Base-by-base conservation (phyloP, 2,329 filamentous ascomycete genomes). In the Coniochaeta hoffmannii region DNA sequence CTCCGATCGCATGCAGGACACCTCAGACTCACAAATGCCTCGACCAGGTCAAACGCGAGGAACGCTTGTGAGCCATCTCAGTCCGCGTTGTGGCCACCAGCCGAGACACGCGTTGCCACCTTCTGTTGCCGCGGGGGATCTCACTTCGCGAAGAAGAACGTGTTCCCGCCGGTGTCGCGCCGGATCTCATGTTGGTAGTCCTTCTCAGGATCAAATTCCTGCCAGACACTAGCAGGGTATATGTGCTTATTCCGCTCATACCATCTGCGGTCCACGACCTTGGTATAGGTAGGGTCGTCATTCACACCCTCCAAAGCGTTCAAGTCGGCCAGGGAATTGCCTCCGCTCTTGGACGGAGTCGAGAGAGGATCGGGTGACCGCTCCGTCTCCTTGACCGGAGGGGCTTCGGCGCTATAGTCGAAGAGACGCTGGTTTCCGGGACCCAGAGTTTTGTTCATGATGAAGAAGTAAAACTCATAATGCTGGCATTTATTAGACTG, bases 241-340 rank as follows among this genome's bases (percentile, higher is more conserved):
- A 99, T 97, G 71, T 99, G 94, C 73, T 97, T 99, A 69, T 97
- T 97, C 66, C 86, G 83, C 75, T 97, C 91, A 69, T 97, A 99
- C 94, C 94, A 99, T 58, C 94, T 79, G 58, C 94, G 82, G 73
- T 99, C 93, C 4, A 99, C 93, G 3, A 99, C 92, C 68, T 97
- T 97, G 3, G 93, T 97, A 59, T 88, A 73, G 3, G 81, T 81
- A 1, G 92, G 85, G 63, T 97, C 92, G 59, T 94, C 88, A 38
- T 78, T 71, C 26, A 79, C 85, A 14, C 93, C 93, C 73, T 97
- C 93, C 12, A 86, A 79, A 54, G 78, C 77, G 36, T 72, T 73
- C 50, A 84, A 74, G 50, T 79, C 76, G 14, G 76, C 70, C 3
- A 75, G 68, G 6, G 64, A 61, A 56, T 68, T 71, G 41, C 67